Percentiles rank a stretch among this genome's conserved stretches.
phyloP scores from a whole-genome alignment of 2,329 filamentous ascomycete genomes.

The Hypoxylon sp. region DNA sequence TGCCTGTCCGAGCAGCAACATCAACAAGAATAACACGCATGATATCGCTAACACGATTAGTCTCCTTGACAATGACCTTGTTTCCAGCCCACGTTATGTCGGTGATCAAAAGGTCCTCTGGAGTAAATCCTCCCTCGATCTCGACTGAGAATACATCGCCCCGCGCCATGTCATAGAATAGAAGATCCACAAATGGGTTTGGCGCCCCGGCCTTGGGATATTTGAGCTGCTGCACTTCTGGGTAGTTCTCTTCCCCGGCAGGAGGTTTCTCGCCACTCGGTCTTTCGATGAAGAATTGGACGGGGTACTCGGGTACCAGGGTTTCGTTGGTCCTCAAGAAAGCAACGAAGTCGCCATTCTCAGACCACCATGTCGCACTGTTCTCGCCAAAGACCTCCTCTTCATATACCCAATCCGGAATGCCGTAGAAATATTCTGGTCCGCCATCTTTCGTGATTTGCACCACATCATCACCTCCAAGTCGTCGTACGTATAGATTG shows the following conservation, averaged over 20 bases:
- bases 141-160: conserved; percentile 82
- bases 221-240: conserved; percentile 90
- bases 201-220: conserved; percentile 96
- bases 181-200: conserved; percentile 87
- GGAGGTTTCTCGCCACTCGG: conserved; percentile 77
- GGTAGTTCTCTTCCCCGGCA: conserved; percentile 84
- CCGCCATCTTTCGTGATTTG: conserved; percentile 89
- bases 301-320: conserved; percentile 86
- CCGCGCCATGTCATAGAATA: conserved; percentile 86
- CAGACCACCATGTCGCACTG: conserved; percentile 94
- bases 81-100: conserved; percentile 90
- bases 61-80: conserved; percentile 87
- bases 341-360: conserved; percentile 86
- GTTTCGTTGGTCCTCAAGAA: conserved; percentile 96
- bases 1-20: conserved; percentile 74
- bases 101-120: conserved; percentile 88
- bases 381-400: conserved; percentile 81
- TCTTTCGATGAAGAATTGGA: conserved; percentile 90
- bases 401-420: conserved; percentile 98
- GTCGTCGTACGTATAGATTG: conserved; percentile 82
- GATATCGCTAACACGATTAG: conserved; percentile 92
- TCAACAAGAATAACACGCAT: conserved; percentile 89
- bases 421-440: conserved; percentile 88
- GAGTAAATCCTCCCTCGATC: conserved; percentile 78
- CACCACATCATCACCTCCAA: conserved; percentile 64